A percentile compares a stretch with the other conserved stretches of the same genome.
These are phyloP conservation scores for Arthrobotrys pseudoclavata DNA, from an alignment of 2,329 filamentous ascomycete genomes.

Conservation along the genomic window DNA sequence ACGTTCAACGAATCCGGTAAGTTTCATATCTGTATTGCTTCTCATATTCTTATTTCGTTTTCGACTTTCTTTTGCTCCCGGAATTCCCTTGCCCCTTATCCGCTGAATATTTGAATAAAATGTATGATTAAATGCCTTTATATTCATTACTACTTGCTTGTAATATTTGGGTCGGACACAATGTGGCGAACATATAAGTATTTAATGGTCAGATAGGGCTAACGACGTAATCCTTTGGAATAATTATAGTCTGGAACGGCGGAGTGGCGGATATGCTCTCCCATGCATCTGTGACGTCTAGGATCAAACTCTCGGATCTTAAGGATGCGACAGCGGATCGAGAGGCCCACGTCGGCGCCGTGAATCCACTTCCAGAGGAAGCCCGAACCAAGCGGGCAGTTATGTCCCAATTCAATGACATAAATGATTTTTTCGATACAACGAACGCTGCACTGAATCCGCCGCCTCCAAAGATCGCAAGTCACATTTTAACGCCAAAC, in stretches of 20 bases:
- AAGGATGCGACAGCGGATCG: not conserved
- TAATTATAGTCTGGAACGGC: conserved; percentile 43
- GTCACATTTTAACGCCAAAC: too few relatives aligned
- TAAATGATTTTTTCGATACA: not conserved
- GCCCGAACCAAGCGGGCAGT: not conserved
- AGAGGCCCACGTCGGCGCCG: not conserved
- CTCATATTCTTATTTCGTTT: not conserved
- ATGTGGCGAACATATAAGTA: too few relatives aligned
- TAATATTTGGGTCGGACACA: too few relatives aligned
- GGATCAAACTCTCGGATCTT: conserved; percentile 9
- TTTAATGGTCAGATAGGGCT: not conserved
- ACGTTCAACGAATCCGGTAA: conserved; percentile 39
- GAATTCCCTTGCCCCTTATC: too few relatives aligned
- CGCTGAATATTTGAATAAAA: too few relatives aligned
- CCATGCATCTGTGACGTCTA: conserved; percentile 6
- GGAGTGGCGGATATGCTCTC: conserved; percentile 48
- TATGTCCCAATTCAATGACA: not conserved
- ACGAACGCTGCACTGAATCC: not conserved
- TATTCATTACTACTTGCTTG: not conserved
- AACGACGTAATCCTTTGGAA: not conserved
- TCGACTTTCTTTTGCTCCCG: too few relatives aligned
- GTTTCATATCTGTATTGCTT: not conserved
- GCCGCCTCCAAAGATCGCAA: too few relatives aligned
- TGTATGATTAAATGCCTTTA: not conserved
- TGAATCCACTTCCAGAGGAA: not conserved